Percentiles rank a stretch among this genome's conserved stretches.
These are phyloP conservation scores for Lactarius deliciosus DNA, from an alignment of 768 basidiomycete genomes.

Conservation along the genomic window DNA sequence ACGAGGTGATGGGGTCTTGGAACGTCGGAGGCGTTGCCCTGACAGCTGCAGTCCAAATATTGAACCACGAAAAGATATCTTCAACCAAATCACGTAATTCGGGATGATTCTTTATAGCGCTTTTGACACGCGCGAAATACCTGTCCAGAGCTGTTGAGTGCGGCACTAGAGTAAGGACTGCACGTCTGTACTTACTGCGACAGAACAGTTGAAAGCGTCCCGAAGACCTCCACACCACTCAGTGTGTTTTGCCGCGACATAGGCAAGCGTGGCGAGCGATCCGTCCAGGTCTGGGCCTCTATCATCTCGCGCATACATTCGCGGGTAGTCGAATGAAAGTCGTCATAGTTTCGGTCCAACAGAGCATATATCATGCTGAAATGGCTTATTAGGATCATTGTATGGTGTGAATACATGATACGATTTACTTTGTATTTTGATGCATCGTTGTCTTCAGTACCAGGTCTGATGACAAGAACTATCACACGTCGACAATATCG, in stretches of 20 bases:
- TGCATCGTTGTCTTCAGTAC: slow-evolving; percentile 37
- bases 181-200: slow-evolving; percentile 26
- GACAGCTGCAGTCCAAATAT: slow-evolving; percentile 48
- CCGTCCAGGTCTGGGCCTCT: slow-evolving; percentile 32
- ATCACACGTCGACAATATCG: background rate
- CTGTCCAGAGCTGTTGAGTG: slow-evolving; percentile 35
- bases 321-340: slow-evolving; percentile 29
- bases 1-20: slow-evolving; percentile 42
- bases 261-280: slow-evolving; percentile 24
- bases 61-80: slow-evolving; percentile 47
- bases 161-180: background rate
- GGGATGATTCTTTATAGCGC: slow-evolving; percentile 48
- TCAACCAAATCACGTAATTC: slow-evolving; percentile 43
- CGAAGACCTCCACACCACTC: slow-evolving; percentile 35
- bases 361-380: slow-evolving; percentile 31
- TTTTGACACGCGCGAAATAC: slow-evolving; percentile 58
- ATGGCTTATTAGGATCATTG: background rate
- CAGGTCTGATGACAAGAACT: slow-evolving; percentile 37
- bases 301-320: slow-evolving; percentile 33
- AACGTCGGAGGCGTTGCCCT: slow-evolving; percentile 42
- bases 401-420: background rate
- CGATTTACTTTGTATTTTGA: slow-evolving; percentile 36
- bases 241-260: slow-evolving; percentile 26
- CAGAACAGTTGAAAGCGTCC: slow-evolving; percentile 32
- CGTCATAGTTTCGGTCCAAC: slow-evolving; percentile 35